Evolutionary conservation across 106 monocot genomes (phyloP), one percentile per base, ranked within the genome.

Genomic region (Dendrobium chrysotoxum): DNA sequence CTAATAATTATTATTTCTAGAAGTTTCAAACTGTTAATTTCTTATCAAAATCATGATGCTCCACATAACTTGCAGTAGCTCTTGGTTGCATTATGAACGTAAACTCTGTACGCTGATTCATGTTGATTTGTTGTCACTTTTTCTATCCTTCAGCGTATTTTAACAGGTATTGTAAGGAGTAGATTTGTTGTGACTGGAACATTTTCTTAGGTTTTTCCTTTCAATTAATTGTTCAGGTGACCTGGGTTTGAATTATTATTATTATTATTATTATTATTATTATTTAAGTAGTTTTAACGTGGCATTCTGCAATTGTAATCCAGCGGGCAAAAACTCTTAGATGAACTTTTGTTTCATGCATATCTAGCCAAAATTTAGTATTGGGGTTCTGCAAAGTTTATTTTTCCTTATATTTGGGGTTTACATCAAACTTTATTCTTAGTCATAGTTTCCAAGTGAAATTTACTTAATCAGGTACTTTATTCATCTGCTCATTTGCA

Each of bases 401-500:
- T 46, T 68, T 68, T 68, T 12, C 26, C 11, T 68, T 68, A 6
- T 13, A 68, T 30, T 2, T 70, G 31, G 3, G 35, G 11, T 70
- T 35, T 70, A 23, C 31, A 70, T 25, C 31, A 4, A 35, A 70
- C 16, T 35, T 61, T 61, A 61, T 61, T 70, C 17, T 15, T 70
- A 13, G 15, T 31, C 3, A 31, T 28, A 30, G 30, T 70, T 28
- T 70, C 70, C 70, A 70, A 13, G 13, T 70, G 70, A 70, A 70
- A 70, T 68, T 70, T 70, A 35, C 70, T 70, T 31, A 70, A 70
- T 31, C 40, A 44, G 16, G 68, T n/a, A 71, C 31, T 26, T 76
- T 81, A 23, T 7, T 30, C 58, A 42, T 35, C 2, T 84, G 82
- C 84, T 30, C 53, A 46, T 70, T 2, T 86, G 82, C 85, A 93